phyloP scores from a whole-genome alignment of 1,284 basidiomycete species.

The Ceratobasidium sp. region DNA sequence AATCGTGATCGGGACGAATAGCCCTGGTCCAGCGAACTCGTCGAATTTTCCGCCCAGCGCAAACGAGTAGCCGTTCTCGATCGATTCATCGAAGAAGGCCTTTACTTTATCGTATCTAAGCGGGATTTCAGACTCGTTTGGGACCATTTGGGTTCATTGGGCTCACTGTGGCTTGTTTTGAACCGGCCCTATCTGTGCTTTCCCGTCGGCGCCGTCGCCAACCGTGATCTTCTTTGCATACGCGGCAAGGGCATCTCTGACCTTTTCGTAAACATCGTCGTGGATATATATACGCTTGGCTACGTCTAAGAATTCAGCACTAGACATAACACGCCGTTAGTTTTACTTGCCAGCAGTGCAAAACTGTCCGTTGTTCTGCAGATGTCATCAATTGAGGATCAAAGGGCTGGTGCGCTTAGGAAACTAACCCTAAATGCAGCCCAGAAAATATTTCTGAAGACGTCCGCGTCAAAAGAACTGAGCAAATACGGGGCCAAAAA shows the following conservation, averaged over 20 bases:
- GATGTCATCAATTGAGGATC: not conserved
- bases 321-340: not conserved
- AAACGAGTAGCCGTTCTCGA: constrained; percentile 31
- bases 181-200: constrained; percentile 26
- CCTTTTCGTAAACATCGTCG: constrained; percentile 24
- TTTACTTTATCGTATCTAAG: constrained; percentile 27
- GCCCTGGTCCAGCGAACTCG: constrained; percentile 7
- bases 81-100: constrained; percentile 18
- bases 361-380: constrained; percentile 34
- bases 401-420: not conserved
- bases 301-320: not conserved
- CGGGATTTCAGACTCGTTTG: too few relatives aligned
- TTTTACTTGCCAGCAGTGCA: constrained; percentile 35
- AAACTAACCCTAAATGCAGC: constrained; percentile 23
- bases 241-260: constrained; percentile 19
- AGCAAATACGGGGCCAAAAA: not conserved
- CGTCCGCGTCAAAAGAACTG: not conserved
- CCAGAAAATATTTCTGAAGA: constrained; percentile 32
- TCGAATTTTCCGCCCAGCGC: constrained; percentile 29
- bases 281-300: constrained; percentile 33
- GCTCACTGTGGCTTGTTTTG: constrained; percentile 25
- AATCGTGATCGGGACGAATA: constrained; percentile 34
- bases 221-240: constrained; percentile 17
- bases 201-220: constrained; percentile 24
- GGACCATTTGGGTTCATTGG: too few relatives aligned